A percentile compares a stretch with the other conserved stretches of the same genome.
Evolutionary conservation across 2,329 filamentous ascomycete genomes (phyloP).

Genomic region (Pseudogymnoascus sp.): DNA sequence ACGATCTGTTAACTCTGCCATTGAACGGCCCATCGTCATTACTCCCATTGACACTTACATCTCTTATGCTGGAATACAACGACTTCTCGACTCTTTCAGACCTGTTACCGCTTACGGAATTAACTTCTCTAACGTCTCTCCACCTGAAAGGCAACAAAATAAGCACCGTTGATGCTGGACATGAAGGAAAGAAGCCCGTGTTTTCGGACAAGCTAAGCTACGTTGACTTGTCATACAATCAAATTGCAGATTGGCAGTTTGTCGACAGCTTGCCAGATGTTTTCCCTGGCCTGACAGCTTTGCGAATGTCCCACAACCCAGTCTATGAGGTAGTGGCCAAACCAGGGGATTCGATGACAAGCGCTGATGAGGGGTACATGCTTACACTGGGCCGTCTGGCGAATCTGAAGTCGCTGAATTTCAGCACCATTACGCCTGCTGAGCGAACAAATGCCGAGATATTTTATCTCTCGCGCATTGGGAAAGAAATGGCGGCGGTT

Average conservation of each 20-base stretch:
- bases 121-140: slow-evolving; percentile 47
- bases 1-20: slow-evolving; percentile 48
- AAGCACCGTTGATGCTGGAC: slow-evolving; percentile 16
- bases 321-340: slow-evolving; percentile 48
- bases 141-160: slow-evolving; percentile 76
- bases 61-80: slow-evolving; percentile 66
- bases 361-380: slow-evolving; percentile 79
- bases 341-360: slow-evolving; percentile 36
- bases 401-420: slow-evolving; percentile 62
- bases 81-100: slow-evolving; percentile 52
- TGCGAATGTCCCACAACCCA: slow-evolving; percentile 81
- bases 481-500: slow-evolving; percentile 59
- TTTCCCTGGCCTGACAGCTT: slow-evolving; percentile 65
- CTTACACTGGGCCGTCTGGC: slow-evolving; percentile 70
- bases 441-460: slow-evolving; percentile 85
- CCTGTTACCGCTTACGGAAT: slow-evolving; percentile 42
- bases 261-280: slow-evolving; percentile 57
- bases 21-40: slow-evolving; percentile 29
- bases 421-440: slow-evolving; percentile 58
- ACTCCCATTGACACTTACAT: slow-evolving; percentile 42
- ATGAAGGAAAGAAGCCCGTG: neutral
- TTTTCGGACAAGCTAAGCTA: slow-evolving; percentile 34
- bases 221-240: slow-evolving; percentile 67
- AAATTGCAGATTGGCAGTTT: slow-evolving; percentile 61
- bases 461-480: slow-evolving; percentile 84